A percentile compares a stretch with the other conserved stretches of the same genome.
These are phyloP conservation scores for Lactarius psammicola DNA, from an alignment of 768 basidiomycete genomes.

Conservation along the genomic window DNA sequence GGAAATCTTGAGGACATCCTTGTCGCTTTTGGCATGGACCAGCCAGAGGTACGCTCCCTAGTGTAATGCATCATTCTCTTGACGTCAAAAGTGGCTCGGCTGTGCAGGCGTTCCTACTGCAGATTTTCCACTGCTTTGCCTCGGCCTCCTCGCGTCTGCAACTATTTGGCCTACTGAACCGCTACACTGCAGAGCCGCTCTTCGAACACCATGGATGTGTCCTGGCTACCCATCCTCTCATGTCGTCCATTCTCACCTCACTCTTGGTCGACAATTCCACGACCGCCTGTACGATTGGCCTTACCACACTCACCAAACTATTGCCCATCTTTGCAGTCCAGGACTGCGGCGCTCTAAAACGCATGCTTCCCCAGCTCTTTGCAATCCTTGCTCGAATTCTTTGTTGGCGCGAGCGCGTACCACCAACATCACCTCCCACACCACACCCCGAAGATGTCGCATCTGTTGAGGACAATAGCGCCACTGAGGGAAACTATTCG, in stretches of 20 bases:
- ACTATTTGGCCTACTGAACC: constrained; percentile 62
- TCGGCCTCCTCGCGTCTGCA: constrained; percentile 64
- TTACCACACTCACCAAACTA: constrained; percentile 65
- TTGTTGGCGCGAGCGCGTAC: constrained; percentile 66
- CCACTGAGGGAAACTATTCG: constrained; percentile 19
- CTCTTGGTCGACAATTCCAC: constrained; percentile 74
- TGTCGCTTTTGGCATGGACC: constrained; percentile 58
- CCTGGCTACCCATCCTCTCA: constrained; percentile 60
- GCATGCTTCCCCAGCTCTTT: constrained; percentile 61
- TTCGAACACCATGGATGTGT: constrained; percentile 50
- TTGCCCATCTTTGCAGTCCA: constrained; percentile 73
- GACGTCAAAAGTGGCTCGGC: constrained; percentile 6
- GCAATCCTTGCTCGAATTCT: constrained; percentile 67
- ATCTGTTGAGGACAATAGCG: constrained; percentile 3
- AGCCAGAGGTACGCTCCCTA: constrained; percentile 56
- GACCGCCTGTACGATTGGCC: constrained; percentile 60
- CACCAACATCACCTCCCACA: constrained; percentile 29
- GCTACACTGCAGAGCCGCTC: constrained; percentile 53
- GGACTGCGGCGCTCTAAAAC: constrained; percentile 54
- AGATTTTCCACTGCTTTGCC: constrained; percentile 61
- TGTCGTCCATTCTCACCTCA: constrained; percentile 62
- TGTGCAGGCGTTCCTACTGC: constrained; percentile 64
- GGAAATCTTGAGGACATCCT: constrained; percentile 74
- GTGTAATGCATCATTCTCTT: neutral
- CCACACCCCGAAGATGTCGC: constrained; percentile 17